Evolutionary conservation across 2,329 filamentous ascomycete species (phyloP), one percentile per base, ranked within the genome.

Genomic region (Diaporthe australafricana): DNA sequence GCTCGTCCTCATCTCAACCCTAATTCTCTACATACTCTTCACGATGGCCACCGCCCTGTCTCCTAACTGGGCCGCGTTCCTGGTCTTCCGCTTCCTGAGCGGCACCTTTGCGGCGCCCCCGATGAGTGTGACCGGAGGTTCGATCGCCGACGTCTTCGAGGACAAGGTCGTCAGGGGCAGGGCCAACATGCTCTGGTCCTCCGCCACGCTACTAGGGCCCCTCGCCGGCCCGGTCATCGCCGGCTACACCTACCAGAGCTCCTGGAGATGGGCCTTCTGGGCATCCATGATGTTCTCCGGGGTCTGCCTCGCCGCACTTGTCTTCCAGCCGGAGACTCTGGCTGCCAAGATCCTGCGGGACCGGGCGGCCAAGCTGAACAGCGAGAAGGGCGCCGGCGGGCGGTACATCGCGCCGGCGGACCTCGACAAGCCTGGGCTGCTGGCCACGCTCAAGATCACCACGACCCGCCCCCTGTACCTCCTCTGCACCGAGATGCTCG

Each of bases 401-500:
- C 66, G 50, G 35, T 78, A 73, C 20, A 74, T 76, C 1, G 74
- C 76, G 3, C 76, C 74, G 48, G 73, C 72, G 1, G 77, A 79
- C 48, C 16, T 76, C 22, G 32, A 75, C 11, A 53, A 71, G 40
- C 73, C 68, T 20, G 72, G 73, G 27, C 68, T 77, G 17, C 72
- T 73, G 50, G 62, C 12, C 8, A 74, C 72, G 12, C 69, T 77
- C 65, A 77, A 72, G 76, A 77, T 73, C 30, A 79, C 79, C 11
- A 66, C 81, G 17, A 75, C 78, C 1, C 72, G 79, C 22, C 80
- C 79, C 0, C 70, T 81, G 20, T 72, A 76, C 16, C 75, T 81
- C 38, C 76, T 81, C 32, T 78, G 74, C 55, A 74, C 73, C 3
- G 80, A 81, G 73, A 77, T 78, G 72, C 71, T 81, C 9, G 74